A percentile compares a stretch with the other conserved stretches of the same genome.
These are phyloP conservation scores for Leccinum variicolor DNA, from an alignment of 768 basidiomycete genomes.

Conservation along the genomic window DNA sequence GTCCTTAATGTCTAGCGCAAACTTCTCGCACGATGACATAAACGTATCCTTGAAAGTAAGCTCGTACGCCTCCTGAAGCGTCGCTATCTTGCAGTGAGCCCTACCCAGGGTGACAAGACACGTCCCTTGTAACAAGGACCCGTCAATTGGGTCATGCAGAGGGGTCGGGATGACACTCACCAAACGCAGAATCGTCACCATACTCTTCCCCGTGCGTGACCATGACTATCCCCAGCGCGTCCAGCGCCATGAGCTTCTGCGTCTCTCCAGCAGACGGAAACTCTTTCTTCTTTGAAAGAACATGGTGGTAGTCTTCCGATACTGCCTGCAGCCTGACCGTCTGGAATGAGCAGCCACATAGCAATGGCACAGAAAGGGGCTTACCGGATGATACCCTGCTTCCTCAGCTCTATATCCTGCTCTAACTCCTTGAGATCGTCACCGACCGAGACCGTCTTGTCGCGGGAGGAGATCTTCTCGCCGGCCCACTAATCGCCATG, in stretches of 20 bases:
- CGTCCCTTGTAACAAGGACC: constrained; percentile 45
- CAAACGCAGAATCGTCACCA: constrained; percentile 71
- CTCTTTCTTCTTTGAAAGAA: constrained; percentile 73
- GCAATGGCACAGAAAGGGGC: constrained; percentile 24
- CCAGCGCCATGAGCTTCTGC: constrained; percentile 73
- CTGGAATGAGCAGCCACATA: not conserved
- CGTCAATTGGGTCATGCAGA: not conserved
- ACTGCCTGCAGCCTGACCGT: constrained; percentile 60
- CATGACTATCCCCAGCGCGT: constrained; percentile 84
- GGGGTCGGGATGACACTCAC: constrained; percentile 33
- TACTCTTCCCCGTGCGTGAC: constrained; percentile 81
- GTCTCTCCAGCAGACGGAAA: constrained; percentile 55
- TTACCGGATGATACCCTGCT: constrained; percentile 69
- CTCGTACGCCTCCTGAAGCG: constrained; percentile 79
- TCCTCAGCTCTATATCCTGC: constrained; percentile 77
- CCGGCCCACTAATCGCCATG: constrained; percentile 69
- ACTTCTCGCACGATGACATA: constrained; percentile 59
- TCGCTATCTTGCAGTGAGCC: constrained; percentile 82
- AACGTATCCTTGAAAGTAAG: constrained; percentile 72
- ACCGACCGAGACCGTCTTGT: constrained; percentile 70
- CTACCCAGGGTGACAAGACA: constrained; percentile 73
- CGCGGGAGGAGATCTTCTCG: constrained; percentile 81
- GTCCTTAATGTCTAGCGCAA: constrained; percentile 76
- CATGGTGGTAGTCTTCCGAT: constrained; percentile 67
- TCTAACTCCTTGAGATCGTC: constrained; percentile 79